Conservation (phyloP, 2,329 filamentous ascomycete genomes). For the Trichocomaceae sp. region DNA sequence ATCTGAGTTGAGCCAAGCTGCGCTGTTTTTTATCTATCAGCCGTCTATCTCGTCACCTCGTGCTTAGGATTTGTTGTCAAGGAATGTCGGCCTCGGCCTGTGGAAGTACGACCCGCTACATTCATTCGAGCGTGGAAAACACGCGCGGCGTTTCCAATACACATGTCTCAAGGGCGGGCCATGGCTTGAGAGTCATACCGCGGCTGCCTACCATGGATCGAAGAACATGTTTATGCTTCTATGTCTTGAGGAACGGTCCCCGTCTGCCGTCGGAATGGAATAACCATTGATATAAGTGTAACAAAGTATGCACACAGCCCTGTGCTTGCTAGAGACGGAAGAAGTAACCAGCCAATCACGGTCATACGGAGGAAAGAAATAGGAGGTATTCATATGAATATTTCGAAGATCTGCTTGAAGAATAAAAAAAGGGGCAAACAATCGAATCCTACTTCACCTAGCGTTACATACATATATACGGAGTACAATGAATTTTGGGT, state of each 20-base stretch:
- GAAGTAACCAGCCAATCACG: neutral
- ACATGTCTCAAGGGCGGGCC: too few species aligned
- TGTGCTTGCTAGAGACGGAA: neutral
- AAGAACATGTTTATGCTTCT: neutral
- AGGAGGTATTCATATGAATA: neutral
- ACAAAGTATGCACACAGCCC: neutral
- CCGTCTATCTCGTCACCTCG: too few species aligned
- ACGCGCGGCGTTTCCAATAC: neutral
- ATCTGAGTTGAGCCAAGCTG: neutral
- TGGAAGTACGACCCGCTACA: neutral
- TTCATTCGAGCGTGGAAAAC: neutral
- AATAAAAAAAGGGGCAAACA: neutral
- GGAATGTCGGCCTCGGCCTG: too few species aligned
- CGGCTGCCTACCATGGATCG: neutral
- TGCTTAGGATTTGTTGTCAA: too few species aligned
- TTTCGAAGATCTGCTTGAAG: conserved; percentile 7
- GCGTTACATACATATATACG: neutral
- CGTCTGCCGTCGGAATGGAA: neutral
- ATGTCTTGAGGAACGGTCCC: neutral
- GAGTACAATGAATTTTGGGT: too few species aligned
- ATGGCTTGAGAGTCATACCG: neutral
- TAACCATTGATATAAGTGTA: neutral
- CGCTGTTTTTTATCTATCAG: neutral
- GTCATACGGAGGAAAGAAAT: neutral
- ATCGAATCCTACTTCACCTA: neutral